Conservation (phyloP, 1,139 yeast species). For the Hansenula lynferdii region DNA sequence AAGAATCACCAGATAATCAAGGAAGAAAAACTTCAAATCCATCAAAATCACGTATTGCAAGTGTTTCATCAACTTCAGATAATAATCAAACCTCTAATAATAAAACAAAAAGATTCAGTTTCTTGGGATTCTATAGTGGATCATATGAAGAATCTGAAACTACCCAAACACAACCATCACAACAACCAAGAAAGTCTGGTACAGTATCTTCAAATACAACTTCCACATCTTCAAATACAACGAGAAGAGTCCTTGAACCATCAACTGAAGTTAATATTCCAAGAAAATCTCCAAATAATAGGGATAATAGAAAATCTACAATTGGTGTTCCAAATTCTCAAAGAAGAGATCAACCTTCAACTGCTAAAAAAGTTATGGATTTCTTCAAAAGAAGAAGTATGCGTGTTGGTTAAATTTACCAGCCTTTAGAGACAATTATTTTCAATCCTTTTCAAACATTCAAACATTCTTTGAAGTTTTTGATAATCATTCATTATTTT, state of each 20-base stretch:
- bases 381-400: conserved; percentile 75
- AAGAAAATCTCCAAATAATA: conserved; percentile 1
- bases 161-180: conserved; percentile 3
- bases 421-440: too few relatives aligned
- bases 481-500: neutral
- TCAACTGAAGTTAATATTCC: conserved; percentile 19
- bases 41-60: conserved; percentile 2
- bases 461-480: neutral
- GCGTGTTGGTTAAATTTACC: conserved; percentile 22
- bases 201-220: neutral
- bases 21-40: conserved; percentile 11
- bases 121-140: conserved; percentile 22
- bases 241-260: conserved; percentile 19
- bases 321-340: conserved; percentile 21
- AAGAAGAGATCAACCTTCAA: conserved; percentile 55
- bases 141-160: conserved; percentile 4
- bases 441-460: too few relatives aligned
- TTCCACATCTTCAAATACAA: conserved; percentile 3
- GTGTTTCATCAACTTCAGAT: neutral
- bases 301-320: conserved; percentile 14
- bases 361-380: conserved; percentile 76
- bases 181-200: neutral
- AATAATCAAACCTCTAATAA: neutral
- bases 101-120: conserved; percentile 27
- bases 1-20: conserved; percentile 9